These are phyloP conservation scores for Phytophthora megakarya DNA, from an alignment of 352 stramenopile genomes.

Conservation along the genomic window DNA sequence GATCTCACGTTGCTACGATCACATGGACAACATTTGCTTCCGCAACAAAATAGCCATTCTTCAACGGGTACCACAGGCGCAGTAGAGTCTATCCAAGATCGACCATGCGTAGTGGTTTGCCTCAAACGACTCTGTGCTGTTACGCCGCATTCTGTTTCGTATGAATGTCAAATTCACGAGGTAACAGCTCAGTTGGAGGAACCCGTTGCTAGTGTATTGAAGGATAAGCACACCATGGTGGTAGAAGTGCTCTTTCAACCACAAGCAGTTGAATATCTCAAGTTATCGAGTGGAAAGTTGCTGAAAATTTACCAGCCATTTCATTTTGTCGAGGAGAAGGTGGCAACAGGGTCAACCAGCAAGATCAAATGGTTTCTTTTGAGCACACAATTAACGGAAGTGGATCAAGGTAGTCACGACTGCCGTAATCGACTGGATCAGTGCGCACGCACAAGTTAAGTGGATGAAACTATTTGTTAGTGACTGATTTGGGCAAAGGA, in stretches of 20 bases:
- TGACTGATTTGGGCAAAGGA: neutral
- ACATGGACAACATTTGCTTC: constrained; percentile 55
- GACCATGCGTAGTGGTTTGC: constrained; percentile 45
- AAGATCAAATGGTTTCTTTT: constrained; percentile 48
- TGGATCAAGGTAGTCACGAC: constrained; percentile 24
- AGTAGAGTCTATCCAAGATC: constrained; percentile 52
- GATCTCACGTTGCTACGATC: constrained; percentile 69
- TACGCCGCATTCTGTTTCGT: constrained; percentile 32
- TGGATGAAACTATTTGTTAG: neutral
- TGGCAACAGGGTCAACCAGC: constrained; percentile 27
- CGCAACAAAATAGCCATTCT: constrained; percentile 27
- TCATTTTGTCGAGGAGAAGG: constrained; percentile 47
- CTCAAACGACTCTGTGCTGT: constrained; percentile 8
- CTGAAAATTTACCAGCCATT: constrained; percentile 67
- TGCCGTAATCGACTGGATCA: neutral
- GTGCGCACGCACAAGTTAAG: neutral
- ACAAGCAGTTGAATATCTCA: constrained; percentile 35
- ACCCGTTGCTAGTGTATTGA: constrained; percentile 15
- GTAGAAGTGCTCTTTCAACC: constrained; percentile 47
- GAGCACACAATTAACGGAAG: constrained; percentile 55
- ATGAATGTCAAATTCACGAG: constrained; percentile 43
- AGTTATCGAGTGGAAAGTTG: constrained; percentile 31
- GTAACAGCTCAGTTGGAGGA: constrained; percentile 25
- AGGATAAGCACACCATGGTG: constrained; percentile 2
- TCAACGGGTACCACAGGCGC: constrained; percentile 6